These are phyloP conservation scores for Tanacetum coccineum DNA, from an alignment of 129 eudicot genomes.

Conservation along the genomic window DNA sequence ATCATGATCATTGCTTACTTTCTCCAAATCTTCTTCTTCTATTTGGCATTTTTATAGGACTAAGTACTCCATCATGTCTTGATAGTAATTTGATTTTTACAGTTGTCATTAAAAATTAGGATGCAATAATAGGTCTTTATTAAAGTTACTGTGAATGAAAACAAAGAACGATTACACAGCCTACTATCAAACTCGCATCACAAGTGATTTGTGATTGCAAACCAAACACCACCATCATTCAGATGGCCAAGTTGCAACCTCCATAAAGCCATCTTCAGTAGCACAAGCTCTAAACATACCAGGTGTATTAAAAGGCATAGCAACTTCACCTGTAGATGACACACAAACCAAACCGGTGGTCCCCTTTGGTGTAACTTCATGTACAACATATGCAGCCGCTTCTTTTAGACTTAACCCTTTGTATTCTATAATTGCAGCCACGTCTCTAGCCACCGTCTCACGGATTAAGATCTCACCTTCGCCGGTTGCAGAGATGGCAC, in stretches of 20 bases:
- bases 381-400: slow-evolving; percentile 50
- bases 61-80: too few relatives aligned
- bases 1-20: too few relatives aligned
- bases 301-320: slow-evolving; percentile 72
- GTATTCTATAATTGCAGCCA: slow-evolving; percentile 91
- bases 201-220: background rate
- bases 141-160: too few relatives aligned
- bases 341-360: slow-evolving; percentile 77
- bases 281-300: slow-evolving; percentile 99
- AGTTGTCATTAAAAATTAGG: too few relatives aligned
- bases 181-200: too few relatives aligned
- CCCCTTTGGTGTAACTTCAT: slow-evolving; percentile 44
- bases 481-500: slow-evolving; percentile 91
- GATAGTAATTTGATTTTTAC: too few relatives aligned
- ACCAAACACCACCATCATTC: slow-evolving; percentile 13
- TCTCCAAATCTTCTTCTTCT: too few relatives aligned
- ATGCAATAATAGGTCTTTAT: too few relatives aligned
- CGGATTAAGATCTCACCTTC: slow-evolving; percentile 83
- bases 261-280: slow-evolving; percentile 74
- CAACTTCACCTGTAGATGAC: slow-evolving; percentile 61
- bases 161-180: too few relatives aligned
- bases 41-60: too few relatives aligned
- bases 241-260: slow-evolving; percentile 54
- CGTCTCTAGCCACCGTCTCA: slow-evolving; percentile 73
- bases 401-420: slow-evolving; percentile 71